Evolutionary conservation across 805 yeast species (phyloP), one percentile per base, ranked within the genome.

Genomic region (Teunomyces cretensis): DNA sequence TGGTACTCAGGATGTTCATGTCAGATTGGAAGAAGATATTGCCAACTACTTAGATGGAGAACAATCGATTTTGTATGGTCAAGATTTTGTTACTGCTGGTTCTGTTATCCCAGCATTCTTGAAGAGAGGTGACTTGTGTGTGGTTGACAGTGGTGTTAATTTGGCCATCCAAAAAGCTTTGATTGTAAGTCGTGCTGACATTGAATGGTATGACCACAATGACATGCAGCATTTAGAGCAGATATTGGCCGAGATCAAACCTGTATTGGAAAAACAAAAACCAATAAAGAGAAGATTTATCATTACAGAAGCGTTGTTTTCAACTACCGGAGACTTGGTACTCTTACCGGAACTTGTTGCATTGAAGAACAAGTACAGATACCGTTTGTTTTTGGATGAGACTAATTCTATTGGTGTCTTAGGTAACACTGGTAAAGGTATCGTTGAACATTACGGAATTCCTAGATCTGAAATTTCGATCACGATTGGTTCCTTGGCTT

Each of bases 1-100:
- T 64, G 99, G 99, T 49, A 86, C 90, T 48, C 96, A 90, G 66
- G 96, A 90, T 61, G 89, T 84, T 36, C 99, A 94, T 61, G 83
- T 82, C 44, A 76, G 84, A 55, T 74, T 88, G 45, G 96, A 90
- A 62, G 81, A 81, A 55, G 86, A 82, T 50, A 67, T 94, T 48
- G 82, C 97, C 9, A 62, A 72, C 27, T 92, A 82, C 59, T 80
- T 92, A 52, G 89, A 86, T 19, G 78, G 88, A 2, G 96, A 88
- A 52, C 77, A 78, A 45, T 82, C 89, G 39, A 88, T 94, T 44
- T 70, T 92, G 36, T 94, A 94, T 61, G 96, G 97, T 37, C 99
- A 94, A 72, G 97, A 92, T 60, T 84, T 87, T 55, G 80, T 86
- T 52, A 86, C 96, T 33, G 82, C 92, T 9, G 80, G 91, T 9